These are phyloP conservation scores for Coemansia sp. DNA, from an alignment of 192 early-diverging fungal species.

Conservation along the genomic window DNA sequence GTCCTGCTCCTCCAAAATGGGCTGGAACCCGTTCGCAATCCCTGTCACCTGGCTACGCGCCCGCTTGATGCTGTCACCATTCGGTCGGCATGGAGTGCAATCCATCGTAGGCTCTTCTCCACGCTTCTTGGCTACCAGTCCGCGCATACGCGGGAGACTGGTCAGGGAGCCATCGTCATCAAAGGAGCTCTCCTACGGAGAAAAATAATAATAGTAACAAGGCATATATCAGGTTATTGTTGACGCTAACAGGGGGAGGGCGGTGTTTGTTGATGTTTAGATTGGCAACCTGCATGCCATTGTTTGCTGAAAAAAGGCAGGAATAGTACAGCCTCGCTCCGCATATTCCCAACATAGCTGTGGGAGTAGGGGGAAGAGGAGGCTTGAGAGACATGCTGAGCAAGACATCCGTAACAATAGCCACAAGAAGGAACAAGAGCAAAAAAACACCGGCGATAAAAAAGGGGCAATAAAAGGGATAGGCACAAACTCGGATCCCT, in stretches of 20 bases:
- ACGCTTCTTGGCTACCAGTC: constrained; percentile 2
- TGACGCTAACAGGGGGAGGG: background rate
- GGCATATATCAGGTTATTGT: background rate
- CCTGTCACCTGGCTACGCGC: constrained; percentile 25
- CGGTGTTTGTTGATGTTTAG: constrained; percentile 4
- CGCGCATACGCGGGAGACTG: constrained; percentile 27
- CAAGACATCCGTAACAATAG: background rate
- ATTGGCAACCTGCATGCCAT: background rate
- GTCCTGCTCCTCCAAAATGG: constrained; percentile 5
- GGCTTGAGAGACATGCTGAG: background rate
- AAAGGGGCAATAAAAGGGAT: background rate
- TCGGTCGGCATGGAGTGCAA: constrained; percentile 19
- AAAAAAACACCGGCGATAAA: background rate
- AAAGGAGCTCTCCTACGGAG: constrained; percentile 36
- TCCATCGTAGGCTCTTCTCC: background rate
- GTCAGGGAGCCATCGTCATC: constrained; percentile 44
- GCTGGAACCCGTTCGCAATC: constrained; percentile 11
- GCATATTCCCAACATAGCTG: background rate
- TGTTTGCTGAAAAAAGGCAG: constrained; percentile 1
- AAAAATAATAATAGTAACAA: constrained; percentile 1
- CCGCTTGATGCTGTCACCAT: constrained; percentile 30
- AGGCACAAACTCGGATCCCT: background rate
- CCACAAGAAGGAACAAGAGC: background rate
- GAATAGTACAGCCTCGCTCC: background rate
- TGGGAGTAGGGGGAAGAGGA: background rate